Percentiles rank a stretch among this genome's conserved stretches.
Evolutionary conservation across 768 basidiomycete species (phyloP).

Genomic region (Boletus sp.): DNA sequence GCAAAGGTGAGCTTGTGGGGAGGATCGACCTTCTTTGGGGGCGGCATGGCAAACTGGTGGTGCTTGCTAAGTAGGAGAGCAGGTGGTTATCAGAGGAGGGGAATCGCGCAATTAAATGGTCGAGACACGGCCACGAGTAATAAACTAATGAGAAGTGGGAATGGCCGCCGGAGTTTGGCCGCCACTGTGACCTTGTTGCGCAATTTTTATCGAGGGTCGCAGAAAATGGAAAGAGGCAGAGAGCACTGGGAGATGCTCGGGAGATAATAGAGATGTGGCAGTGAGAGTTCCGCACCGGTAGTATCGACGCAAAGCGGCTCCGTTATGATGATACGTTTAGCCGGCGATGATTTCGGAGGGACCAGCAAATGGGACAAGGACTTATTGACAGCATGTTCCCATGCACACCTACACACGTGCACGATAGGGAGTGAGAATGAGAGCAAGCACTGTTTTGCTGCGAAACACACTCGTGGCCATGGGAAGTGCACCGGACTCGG

Average conservation of each 20-base stretch:
- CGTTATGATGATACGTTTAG: neutral
- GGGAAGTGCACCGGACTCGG: neutral
- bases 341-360: neutral
- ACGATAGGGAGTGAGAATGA: neutral
- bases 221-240: conserved; percentile 1
- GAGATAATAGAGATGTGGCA: neutral
- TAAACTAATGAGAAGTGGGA: conserved; percentile 7
- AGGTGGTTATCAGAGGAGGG: neutral
- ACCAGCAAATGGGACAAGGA: neutral
- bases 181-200: neutral
- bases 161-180: conserved; percentile 7
- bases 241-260: neutral
- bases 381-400: neutral
- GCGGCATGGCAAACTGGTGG: conserved; percentile 19
- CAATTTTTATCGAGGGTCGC: neutral
- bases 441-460: neutral
- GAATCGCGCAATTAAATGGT: neutral
- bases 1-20: conserved; percentile 40
- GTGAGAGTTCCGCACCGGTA: neutral
- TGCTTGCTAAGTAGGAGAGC: neutral
- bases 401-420: neutral
- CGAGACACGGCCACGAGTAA: neutral
- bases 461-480: neutral
- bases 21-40: conserved; percentile 38
- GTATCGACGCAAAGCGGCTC: neutral